Base-by-base conservation (phyloP, 1,284 basidiomycete species). In the Fomes fomentarius region DNA sequence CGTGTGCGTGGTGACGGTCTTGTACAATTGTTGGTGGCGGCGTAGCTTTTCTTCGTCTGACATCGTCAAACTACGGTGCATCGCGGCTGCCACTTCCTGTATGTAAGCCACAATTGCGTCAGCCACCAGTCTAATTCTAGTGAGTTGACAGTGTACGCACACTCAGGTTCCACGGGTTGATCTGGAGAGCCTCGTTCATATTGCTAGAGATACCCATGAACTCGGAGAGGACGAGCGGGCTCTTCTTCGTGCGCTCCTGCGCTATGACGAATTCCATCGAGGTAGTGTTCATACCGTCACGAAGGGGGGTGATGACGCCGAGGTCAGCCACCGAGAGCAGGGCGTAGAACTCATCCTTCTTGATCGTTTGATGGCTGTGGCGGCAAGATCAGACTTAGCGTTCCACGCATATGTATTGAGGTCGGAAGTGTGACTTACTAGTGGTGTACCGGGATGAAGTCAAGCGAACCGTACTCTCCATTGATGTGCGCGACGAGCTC, bases 271-370 rank as follows among this genome's bases (percentile, higher is more conserved):
- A 98, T 75, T 98, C 96, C 96, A 98, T 98, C 45, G 86, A 89
- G 0, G 95, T 98, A 9, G 97, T 98, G 80, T 99, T 98, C 96
- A 99, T 98, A 9, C 96, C 96, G 68, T 99, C 96, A 26, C 96
- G 87, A 7, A 98, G 82, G 0, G 94, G 94, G 0, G 96, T 99
- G 73, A 98, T 97, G 24, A 99, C 88, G 8, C 92, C 96, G 21
- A 99, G 81, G 71, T 98, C 96, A 11, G 96, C 96, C 0, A 95
- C 95, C 25, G 87, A 90, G 19, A 99, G 80, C n/a, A 99, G 82
- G 1, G 94, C 96, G 74, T 98, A 98, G 75, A 98, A 99, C 74
- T 99, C 96, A 73, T 98, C 94, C 71, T 94, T 93, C 70, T 97
- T 96, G 66, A 99, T 89, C 4, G 94, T 89, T 76, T 99, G 96